These are phyloP conservation scores for Psidium friedrichsthalianum DNA, from an alignment of 345 rosid species.

Conservation along the genomic window DNA sequence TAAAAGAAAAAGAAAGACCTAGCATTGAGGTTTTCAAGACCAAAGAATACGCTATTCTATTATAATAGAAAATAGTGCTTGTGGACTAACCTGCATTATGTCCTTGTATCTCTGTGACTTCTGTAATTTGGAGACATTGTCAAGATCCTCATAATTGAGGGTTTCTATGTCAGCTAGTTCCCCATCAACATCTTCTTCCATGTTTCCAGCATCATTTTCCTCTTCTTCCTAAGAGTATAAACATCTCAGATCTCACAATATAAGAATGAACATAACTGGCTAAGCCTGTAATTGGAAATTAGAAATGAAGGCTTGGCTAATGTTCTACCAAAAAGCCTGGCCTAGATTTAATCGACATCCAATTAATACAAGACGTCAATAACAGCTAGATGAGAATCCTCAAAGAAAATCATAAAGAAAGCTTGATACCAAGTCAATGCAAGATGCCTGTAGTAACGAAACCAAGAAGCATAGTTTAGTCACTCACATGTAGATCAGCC, in stretches of 20 bases:
- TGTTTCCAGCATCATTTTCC: slow-evolving; percentile 44
- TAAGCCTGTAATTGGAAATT: background rate
- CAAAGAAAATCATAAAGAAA: background rate
- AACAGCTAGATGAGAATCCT: background rate
- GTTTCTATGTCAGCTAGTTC: slow-evolving; percentile 69
- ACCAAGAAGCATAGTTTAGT: background rate
- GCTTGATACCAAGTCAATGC: background rate
- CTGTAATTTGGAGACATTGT: slow-evolving; percentile 74
- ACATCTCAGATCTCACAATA: background rate
- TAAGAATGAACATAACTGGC: background rate
- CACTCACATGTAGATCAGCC: slow-evolving; percentile 47
- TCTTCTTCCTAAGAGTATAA: slow-evolving; percentile 45
- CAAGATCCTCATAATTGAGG: slow-evolving; percentile 79
- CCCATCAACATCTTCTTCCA: slow-evolving; percentile 76
- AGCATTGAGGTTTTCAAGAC: background rate
- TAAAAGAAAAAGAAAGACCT: background rate
- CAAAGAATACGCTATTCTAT: background rate
- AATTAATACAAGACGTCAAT: background rate
- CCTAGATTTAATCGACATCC: background rate
- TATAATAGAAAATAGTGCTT: background rate
- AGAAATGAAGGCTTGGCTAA: background rate
- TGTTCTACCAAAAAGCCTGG: background rate
- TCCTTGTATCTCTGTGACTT: slow-evolving; percentile 70
- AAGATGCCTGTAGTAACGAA: background rate
- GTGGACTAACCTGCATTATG: slow-evolving; percentile 56